Percentiles rank a stretch among this genome's conserved stretches.
Conservation (phyloP, 2,329 filamentous ascomycete species). For the Akanthomyces muscarius region DNA sequence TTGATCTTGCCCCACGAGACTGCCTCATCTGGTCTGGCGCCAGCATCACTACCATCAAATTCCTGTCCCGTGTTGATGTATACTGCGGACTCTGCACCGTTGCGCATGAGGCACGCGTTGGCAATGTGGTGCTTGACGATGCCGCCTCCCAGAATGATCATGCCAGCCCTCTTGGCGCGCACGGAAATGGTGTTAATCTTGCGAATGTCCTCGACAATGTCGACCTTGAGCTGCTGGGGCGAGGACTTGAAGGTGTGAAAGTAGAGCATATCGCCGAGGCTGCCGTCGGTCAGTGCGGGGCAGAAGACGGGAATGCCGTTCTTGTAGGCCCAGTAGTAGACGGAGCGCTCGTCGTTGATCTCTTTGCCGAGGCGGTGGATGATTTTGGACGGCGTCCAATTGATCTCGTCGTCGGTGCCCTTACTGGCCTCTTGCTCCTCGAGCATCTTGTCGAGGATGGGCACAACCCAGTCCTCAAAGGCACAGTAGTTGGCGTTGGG, state of each 20-base stretch:
- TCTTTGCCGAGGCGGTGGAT: slow-evolving; percentile 88
- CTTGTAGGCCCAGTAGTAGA: slow-evolving; percentile 97
- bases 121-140: slow-evolving; percentile 98
- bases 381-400: slow-evolving; percentile 92
- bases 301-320: slow-evolving; percentile 98
- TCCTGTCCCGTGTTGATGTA: slow-evolving; percentile 98
- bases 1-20: slow-evolving; percentile 99
- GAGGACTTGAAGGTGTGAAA: slow-evolving; percentile 94
- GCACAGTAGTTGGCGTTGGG: slow-evolving; percentile 94
- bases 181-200: slow-evolving; percentile 90
- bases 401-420: slow-evolving; percentile 62
- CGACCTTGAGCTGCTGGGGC: slow-evolving; percentile 74
- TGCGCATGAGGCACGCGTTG: slow-evolving; percentile 95
- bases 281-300: slow-evolving; percentile 91
- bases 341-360: slow-evolving; percentile 86
- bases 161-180: slow-evolving; percentile 80
- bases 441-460: slow-evolving; percentile 91
- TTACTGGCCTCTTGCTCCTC: slow-evolving; percentile 84
- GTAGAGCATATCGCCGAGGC: slow-evolving; percentile 95
- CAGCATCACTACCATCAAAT: slow-evolving; percentile 95
- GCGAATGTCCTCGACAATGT: slow-evolving; percentile 91
- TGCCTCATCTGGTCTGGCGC: slow-evolving; percentile 90
- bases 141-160: slow-evolving; percentile 92
- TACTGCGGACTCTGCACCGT: slow-evolving; percentile 92
- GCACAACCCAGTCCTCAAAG: slow-evolving; percentile 97